Evolutionary conservation across 2,329 filamentous ascomycete genomes (phyloP).

Genomic region (Alternaria sp.): DNA sequence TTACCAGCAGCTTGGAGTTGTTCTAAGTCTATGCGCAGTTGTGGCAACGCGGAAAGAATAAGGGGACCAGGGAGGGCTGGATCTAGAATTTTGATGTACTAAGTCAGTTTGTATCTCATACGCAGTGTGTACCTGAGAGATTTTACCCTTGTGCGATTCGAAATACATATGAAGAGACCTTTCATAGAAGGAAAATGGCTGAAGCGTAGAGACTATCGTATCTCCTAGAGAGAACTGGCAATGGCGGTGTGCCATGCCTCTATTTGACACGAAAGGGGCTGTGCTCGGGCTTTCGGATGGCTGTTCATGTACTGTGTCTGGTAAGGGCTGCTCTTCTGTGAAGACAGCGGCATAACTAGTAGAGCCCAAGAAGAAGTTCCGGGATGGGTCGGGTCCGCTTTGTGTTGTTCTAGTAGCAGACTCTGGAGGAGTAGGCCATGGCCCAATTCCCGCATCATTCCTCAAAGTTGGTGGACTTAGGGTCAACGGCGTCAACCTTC

Average conservation of each 20-base stretch:
- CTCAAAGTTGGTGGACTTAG: constrained; percentile 39
- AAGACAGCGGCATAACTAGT: constrained; percentile 48
- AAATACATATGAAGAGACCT: constrained; percentile 38
- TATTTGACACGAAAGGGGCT: constrained; percentile 27
- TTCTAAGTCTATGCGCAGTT: constrained; percentile 39
- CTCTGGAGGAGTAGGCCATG: constrained; percentile 42
- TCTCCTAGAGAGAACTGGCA: constrained; percentile 39
- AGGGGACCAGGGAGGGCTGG: constrained; percentile 38
- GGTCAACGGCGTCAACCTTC: constrained; percentile 28
- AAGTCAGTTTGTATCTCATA: not conserved
- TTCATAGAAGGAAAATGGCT: constrained; percentile 40
- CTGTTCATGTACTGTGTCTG: constrained; percentile 40
- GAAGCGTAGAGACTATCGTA: constrained; percentile 37
- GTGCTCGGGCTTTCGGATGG: constrained; percentile 32
- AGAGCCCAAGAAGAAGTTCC: constrained; percentile 44
- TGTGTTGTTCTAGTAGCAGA: constrained; percentile 29
- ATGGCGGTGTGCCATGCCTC: constrained; percentile 31
- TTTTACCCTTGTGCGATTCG: constrained; percentile 22
- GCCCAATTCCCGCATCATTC: constrained; percentile 28
- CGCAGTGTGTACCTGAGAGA: not conserved
- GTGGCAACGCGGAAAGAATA: constrained; percentile 39
- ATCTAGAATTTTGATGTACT: not conserved
- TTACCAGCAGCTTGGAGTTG: constrained; percentile 25
- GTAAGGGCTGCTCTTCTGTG: constrained; percentile 38
- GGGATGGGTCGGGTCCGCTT: constrained; percentile 27